A percentile compares a stretch with the other conserved stretches of the same genome.
These are phyloP conservation scores for Helianthus annuus DNA, from an alignment of 129 eudicot genomes.

Conservation along the genomic window HanXRQr2.0-SUNRISE NC_035442.2:166896245-166896744, in stretches of 20 bases:
- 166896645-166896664: neutral
- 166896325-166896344: constrained; percentile 29
- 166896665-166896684: too few relatives aligned
- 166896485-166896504: constrained; percentile 13
- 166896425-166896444: constrained; percentile 15
- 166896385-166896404: neutral
- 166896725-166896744: too few relatives aligned
- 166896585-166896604: neutral
- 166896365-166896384: neutral
- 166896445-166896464: constrained; percentile 23
- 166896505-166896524: constrained; percentile 34
- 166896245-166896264: constrained; percentile 13
- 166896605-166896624: neutral
- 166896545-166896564: constrained; percentile 25
- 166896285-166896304: constrained; percentile 66
- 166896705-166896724: too few relatives aligned
- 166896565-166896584: constrained; percentile 23
- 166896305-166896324: constrained; percentile 41
- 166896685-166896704: too few relatives aligned
- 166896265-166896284: constrained; percentile 35
- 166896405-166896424: constrained; percentile 4
- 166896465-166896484: constrained; percentile 33
- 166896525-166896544: constrained; percentile 19
- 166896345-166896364: constrained; percentile 14
- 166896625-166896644: neutral